These are phyloP conservation scores for Cercospora sojina DNA, from an alignment of 2,329 filamentous ascomycete species.

Conservation along the genomic window DNA sequence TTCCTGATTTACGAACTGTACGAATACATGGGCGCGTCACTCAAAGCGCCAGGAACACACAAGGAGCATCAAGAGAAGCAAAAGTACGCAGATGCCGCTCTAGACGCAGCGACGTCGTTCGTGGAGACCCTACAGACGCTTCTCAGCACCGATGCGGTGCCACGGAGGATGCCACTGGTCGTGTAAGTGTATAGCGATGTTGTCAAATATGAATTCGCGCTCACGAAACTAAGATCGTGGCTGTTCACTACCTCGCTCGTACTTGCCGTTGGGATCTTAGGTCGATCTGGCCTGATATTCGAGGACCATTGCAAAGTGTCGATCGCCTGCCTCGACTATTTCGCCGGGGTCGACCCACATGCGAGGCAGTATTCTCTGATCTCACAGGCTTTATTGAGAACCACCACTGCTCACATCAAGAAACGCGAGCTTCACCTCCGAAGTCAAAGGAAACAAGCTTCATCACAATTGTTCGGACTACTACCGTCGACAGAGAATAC, in stretches of 20 bases:
- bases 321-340: conserved; percentile 31
- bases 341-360: conserved; percentile 32
- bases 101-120: conserved; percentile 33
- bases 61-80: conserved; percentile 28
- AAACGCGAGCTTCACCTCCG: conserved; percentile 28
- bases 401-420: conserved; percentile 24
- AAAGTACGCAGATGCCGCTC: conserved; percentile 34
- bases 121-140: conserved; percentile 29
- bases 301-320: conserved; percentile 28
- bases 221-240: conserved; percentile 29
- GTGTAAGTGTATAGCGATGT: conserved; percentile 19
- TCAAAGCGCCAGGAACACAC: conserved; percentile 19
- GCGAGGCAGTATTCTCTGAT: conserved; percentile 35
- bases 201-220: background rate
- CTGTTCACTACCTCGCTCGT: conserved; percentile 36
- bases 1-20: conserved; percentile 54
- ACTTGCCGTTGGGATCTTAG: conserved; percentile 32
- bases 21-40: conserved; percentile 36
- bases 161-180: conserved; percentile 27
- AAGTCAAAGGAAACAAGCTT: conserved; percentile 30
- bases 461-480: conserved; percentile 33
- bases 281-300: conserved; percentile 29
- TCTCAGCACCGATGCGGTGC: conserved; percentile 21
- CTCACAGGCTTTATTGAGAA: conserved; percentile 30
- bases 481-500: conserved; percentile 6